Evolutionary conservation across 352 stramenopile genomes (phyloP), one percentile per base, ranked within the genome.

Genomic region (Phytopythium aichiense): DNA sequence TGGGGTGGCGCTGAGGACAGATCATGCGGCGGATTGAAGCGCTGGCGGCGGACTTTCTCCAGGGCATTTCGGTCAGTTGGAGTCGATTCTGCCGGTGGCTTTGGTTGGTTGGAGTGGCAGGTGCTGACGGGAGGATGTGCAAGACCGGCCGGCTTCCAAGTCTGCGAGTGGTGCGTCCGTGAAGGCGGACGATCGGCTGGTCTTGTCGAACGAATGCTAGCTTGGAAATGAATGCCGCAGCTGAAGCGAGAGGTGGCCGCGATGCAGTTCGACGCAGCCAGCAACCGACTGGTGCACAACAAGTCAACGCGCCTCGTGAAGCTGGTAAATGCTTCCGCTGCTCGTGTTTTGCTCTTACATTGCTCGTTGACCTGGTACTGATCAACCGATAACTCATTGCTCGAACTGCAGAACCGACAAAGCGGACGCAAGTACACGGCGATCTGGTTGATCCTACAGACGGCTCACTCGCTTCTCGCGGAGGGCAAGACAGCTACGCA

Each of bases 401-500:
- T 57, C 13, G 43, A 4, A 58, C 52, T 31, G 2, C 43, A 92
- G 87, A 91, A 81, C 51, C 73, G 78, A 42, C 67, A 67, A 28
- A 79, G 84, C 40, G 84, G 83, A n/a, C 68, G 84, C 22, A 89
- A 88, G 71, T 95, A 94, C 58, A 94, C 87, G 4, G 77, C 79
- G 0, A 82, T 90, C 11, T 95, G 87, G 87, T 65, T 95, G 45
- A 79, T 95, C 7, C 75, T 95, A 28, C 85, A 93, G 62, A 92
- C 81, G 28, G 82, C 68, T 2, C 82, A 95, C 58, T 69, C 84
- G 35, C 71, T 95, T 0, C 56, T 95, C 7, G 67, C 69, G 18
- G 77, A 92, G 61, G 67, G 77, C n/a, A 95, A 94, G 59, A 94
- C 87, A 5, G 81, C 87, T 31, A 92, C 87, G 4, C 87, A 95